These are phyloP conservation scores for Pyropia haitanensis DNA, from an alignment of 23 red algal genomes.

Conservation along the genomic window DNA sequence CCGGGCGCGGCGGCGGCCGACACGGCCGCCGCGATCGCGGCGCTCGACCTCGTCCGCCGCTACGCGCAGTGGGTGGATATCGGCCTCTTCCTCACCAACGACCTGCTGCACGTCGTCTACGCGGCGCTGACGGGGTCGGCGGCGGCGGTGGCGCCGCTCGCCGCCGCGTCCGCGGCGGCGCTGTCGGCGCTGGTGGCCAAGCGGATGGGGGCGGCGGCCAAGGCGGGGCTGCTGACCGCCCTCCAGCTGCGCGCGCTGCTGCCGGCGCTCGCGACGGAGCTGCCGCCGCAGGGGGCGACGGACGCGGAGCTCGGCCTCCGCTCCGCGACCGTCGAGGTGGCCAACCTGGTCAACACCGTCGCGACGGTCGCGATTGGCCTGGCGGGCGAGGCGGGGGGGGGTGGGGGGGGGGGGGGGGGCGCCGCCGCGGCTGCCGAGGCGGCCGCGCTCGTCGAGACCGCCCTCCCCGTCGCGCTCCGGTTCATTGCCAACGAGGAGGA, in stretches of 20 bases:
- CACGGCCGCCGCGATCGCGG: constrained; percentile 2
- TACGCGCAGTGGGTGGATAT: constrained; percentile 90
- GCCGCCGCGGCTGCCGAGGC: too few relatives aligned
- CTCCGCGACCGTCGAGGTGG: constrained; percentile 50
- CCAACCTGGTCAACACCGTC: constrained; percentile 57
- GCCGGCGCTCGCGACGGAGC: constrained; percentile 10
- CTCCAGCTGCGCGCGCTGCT: constrained; percentile 50
- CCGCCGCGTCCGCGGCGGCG: constrained; percentile 29
- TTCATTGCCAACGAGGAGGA: too few relatives aligned
- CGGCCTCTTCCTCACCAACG: constrained; percentile 26
- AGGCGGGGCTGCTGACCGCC: constrained; percentile 37
- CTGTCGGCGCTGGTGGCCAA: constrained; percentile 64
- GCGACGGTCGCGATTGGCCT: constrained; percentile 45
- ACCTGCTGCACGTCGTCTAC: constrained; percentile 36
- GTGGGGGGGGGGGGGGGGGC: too few relatives aligned
- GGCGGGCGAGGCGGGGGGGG: constrained; percentile 13
- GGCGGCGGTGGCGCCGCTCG: background rate
- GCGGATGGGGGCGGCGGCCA: constrained; percentile 48
- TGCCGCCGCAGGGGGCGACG: background rate
- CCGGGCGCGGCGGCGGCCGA: constrained; percentile 5
- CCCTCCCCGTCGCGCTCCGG: too few relatives aligned
- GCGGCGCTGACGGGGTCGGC: constrained; percentile 19
- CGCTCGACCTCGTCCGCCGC: constrained; percentile 55
- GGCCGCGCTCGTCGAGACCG: too few relatives aligned
- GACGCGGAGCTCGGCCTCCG: constrained; percentile 46